Percentiles rank a stretch among this genome's conserved stretches.
phyloP scores from a whole-genome alignment of 345 rosid species.

The Populus tremula region DNA sequence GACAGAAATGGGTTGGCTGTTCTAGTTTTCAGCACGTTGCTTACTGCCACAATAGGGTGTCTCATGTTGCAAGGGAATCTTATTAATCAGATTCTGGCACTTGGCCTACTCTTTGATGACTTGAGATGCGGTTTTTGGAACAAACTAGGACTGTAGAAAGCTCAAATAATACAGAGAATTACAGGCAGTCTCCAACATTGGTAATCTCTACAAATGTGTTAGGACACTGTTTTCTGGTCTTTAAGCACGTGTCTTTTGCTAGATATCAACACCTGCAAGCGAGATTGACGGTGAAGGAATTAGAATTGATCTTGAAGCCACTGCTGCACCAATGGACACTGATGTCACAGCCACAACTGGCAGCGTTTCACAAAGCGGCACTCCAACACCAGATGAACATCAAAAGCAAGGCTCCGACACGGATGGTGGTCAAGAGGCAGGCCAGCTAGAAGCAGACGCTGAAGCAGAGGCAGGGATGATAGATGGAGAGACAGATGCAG shows the following conservation, averaged over 20 bases:
- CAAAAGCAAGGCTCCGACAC: constrained; percentile 73
- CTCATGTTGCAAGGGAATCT: background rate
- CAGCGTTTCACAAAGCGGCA: constrained; percentile 43
- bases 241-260: background rate
- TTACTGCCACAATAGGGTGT: background rate
- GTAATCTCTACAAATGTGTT: background rate
- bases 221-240: background rate
- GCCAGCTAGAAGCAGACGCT: constrained; percentile 62
- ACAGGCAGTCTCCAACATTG: background rate
- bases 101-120: background rate
- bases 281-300: constrained; percentile 64
- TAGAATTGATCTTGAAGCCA: constrained; percentile 54
- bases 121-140: background rate
- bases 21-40: background rate
- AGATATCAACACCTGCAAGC: constrained; percentile 53
- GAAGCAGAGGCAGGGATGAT: constrained; percentile 50
- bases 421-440: constrained; percentile 69
- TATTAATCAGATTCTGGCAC: background rate
- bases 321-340: constrained; percentile 56
- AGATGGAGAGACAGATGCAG: constrained; percentile 78
- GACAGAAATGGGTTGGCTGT: background rate
- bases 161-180: background rate
- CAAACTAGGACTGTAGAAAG: background rate
- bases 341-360: constrained; percentile 36
- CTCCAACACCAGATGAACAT: constrained; percentile 67